Conservation (phyloP, 2,329 filamentous ascomycete species). For the Pseudovirgaria hyperparasitica region DNA sequence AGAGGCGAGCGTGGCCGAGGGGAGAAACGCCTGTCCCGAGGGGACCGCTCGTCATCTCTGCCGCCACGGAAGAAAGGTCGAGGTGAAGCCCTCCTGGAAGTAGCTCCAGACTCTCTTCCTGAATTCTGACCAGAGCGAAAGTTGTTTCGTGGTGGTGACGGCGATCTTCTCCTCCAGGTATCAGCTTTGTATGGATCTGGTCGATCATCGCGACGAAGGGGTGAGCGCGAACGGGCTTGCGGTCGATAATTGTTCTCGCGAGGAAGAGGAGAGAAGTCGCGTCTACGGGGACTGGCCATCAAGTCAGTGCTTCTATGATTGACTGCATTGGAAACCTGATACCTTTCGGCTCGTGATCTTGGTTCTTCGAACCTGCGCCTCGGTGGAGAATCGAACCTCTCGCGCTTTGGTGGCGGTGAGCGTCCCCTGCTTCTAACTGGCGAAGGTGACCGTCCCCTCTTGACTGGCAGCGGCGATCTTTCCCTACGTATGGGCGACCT, state of each 20-base stretch:
- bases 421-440: constrained; percentile 32
- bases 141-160: constrained; percentile 30
- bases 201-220: constrained; percentile 37
- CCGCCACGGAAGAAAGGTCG: constrained; percentile 44
- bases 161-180: constrained; percentile 41
- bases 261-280: constrained; percentile 29
- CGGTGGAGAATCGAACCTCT: constrained; percentile 27
- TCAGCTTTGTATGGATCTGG: constrained; percentile 35
- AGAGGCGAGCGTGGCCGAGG: constrained; percentile 16
- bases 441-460: constrained; percentile 33
- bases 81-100: constrained; percentile 50
- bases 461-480: constrained; percentile 29
- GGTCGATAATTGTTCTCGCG: constrained; percentile 33
- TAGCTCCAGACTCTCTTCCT: constrained; percentile 40
- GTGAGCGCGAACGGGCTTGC: constrained; percentile 42
- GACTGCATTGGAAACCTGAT: constrained; percentile 1
- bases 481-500: constrained; percentile 26
- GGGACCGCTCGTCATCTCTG: constrained; percentile 22
- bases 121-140: constrained; percentile 36
- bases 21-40: constrained; percentile 18
- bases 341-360: constrained; percentile 26
- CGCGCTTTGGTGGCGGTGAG: constrained; percentile 30
- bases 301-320: constrained; percentile 5
- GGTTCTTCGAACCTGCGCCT: constrained; percentile 33
- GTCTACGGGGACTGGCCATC: constrained; percentile 17